Percentiles rank a stretch among this genome's conserved stretches.
Conservation (phyloP, 1,284 basidiomycete species). For the Ustilago hordei region DNA sequence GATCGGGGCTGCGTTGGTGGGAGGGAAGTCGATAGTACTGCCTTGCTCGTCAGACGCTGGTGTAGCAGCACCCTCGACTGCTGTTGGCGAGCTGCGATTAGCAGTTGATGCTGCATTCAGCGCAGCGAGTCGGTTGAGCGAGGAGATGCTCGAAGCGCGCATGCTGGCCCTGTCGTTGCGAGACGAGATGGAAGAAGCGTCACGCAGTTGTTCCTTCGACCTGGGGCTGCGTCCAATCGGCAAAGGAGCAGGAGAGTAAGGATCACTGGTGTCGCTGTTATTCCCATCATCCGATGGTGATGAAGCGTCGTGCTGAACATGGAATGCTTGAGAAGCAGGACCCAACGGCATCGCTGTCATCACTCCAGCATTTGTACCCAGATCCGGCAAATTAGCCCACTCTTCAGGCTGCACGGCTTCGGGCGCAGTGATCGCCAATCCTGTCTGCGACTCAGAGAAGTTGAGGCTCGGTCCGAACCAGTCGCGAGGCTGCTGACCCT, state of each 20-base stretch:
- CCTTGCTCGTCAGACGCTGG: slow-evolving; percentile 1
- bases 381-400: slow-evolving; percentile 10
- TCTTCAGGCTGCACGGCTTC: slow-evolving; percentile 33
- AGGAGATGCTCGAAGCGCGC: slow-evolving; percentile 27
- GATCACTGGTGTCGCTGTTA: slow-evolving; percentile 27
- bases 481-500: slow-evolving; percentile 13
- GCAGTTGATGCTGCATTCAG: slow-evolving; percentile 7
- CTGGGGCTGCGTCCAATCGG: slow-evolving; percentile 39
- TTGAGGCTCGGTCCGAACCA: slow-evolving; percentile 11
- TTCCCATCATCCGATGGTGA: slow-evolving; percentile 21
- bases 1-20: background rate
- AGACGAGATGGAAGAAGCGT: slow-evolving; percentile 28
- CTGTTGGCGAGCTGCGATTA: slow-evolving; percentile 3
- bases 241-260: slow-evolving; percentile 37
- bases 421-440: slow-evolving; percentile 30
- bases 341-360: background rate
- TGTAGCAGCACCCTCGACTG: background rate
- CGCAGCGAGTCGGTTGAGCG: slow-evolving; percentile 27
- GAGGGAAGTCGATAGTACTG: background rate
- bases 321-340: slow-evolving; percentile 5
- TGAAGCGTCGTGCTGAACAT: slow-evolving; percentile 26
- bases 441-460: slow-evolving; percentile 28
- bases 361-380: background rate
- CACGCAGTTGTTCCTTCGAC: slow-evolving; percentile 34
- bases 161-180: slow-evolving; percentile 25